phyloP scores from a whole-genome alignment of 331 rosid genomes.

The Malus hybrid region DNA sequence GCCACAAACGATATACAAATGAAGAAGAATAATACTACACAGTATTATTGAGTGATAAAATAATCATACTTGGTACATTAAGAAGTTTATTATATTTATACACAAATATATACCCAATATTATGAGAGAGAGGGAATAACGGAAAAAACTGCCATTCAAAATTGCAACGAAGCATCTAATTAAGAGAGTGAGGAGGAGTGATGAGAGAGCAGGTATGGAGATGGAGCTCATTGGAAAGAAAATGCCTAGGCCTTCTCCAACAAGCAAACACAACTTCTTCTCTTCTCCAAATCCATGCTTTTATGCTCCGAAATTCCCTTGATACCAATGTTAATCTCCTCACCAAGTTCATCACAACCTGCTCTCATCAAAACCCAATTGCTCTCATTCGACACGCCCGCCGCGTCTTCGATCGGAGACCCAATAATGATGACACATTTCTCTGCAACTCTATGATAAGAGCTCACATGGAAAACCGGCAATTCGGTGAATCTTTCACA shows the following conservation, averaged over 20 bases:
- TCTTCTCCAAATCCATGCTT: slow-evolving; percentile 61
- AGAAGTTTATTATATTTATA: too few species aligned
- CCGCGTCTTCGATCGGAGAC: slow-evolving; percentile 34
- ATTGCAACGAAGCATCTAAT: neutral
- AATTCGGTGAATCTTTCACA: slow-evolving; percentile 25
- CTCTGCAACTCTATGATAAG: slow-evolving; percentile 50
- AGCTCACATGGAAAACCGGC: slow-evolving; percentile 25
- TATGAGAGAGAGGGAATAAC: too few species aligned
- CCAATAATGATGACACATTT: slow-evolving; percentile 30
- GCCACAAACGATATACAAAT: too few species aligned
- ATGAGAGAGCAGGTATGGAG: slow-evolving; percentile 33
- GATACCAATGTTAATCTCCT: slow-evolving; percentile 48
- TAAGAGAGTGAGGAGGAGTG: neutral
- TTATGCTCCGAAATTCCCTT: slow-evolving; percentile 46
- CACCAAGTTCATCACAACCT: slow-evolving; percentile 47
- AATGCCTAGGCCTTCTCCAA: slow-evolving; percentile 48
- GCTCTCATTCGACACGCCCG: slow-evolving; percentile 40
- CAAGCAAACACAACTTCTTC: slow-evolving; percentile 16
- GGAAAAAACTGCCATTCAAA: too few species aligned
- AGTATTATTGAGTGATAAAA: too few species aligned
- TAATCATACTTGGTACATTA: too few species aligned
- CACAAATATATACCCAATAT: too few species aligned
- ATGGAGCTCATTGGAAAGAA: slow-evolving; percentile 51
- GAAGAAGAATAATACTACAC: too few species aligned
- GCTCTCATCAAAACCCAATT: slow-evolving; percentile 17